Conservation (phyloP, 2,329 filamentous ascomycete genomes). For the Erysiphe neolycopersici region DNA sequence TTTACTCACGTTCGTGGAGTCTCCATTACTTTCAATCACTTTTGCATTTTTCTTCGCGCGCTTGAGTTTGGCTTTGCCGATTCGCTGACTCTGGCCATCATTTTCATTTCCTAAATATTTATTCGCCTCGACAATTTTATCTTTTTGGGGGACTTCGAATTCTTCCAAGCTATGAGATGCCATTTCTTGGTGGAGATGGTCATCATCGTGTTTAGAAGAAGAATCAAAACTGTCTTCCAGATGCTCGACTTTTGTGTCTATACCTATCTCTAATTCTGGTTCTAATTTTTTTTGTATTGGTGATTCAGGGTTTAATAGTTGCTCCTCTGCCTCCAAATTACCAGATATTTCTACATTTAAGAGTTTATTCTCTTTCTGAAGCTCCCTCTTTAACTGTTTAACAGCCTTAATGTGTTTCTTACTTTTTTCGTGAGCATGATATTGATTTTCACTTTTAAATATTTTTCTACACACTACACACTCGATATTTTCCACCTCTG, state of each 20-base stretch:
- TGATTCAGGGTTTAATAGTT: background rate
- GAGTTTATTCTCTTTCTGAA: slow-evolving; percentile 52
- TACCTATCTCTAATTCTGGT: background rate
- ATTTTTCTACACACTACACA: slow-evolving; percentile 54
- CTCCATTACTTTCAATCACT: slow-evolving; percentile 2
- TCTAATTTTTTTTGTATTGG: too few relatives aligned
- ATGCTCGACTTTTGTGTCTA: background rate
- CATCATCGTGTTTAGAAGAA: too few relatives aligned
- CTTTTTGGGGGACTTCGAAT: too few relatives aligned
- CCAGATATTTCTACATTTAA: slow-evolving; percentile 20
- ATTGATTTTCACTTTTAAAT: slow-evolving; percentile 84
- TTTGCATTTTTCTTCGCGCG: slow-evolving; percentile 22
- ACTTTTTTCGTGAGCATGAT: slow-evolving; percentile 76
- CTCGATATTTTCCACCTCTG: slow-evolving; percentile 31
- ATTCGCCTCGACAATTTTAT: background rate
- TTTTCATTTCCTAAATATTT: too few relatives aligned
- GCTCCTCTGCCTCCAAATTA: background rate
- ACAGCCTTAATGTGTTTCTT: slow-evolving; percentile 86
- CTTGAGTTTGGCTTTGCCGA: slow-evolving; percentile 26
- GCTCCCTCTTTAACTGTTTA: slow-evolving; percentile 51
- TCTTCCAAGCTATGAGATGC: too few relatives aligned
- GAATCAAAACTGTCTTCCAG: background rate
- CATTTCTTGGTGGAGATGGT: too few relatives aligned
- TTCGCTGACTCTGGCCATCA: background rate
- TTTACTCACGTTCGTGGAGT: background rate